Evolutionary conservation across 441 rosid genomes (phyloP).

Genomic region (Croton laevigatus): DNA sequence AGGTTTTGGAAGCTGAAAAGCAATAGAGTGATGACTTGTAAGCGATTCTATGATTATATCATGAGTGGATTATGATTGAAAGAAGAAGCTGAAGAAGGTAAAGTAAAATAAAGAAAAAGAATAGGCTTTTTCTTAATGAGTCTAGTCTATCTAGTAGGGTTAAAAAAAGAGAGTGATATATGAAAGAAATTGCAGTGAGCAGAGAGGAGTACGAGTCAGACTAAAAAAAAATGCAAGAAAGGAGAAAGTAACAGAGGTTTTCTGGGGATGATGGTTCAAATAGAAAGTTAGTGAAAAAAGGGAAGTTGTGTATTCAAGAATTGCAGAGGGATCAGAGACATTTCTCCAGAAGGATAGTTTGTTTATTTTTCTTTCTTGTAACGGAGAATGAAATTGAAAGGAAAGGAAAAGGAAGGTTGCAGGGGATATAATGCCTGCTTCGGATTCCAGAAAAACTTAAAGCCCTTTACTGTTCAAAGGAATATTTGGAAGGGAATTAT

Average conservation of each 20-base stretch:
- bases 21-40: slow-evolving; percentile 12
- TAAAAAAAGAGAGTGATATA: slow-evolving; percentile 15
- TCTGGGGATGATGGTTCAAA: slow-evolving; percentile 48
- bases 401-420: slow-evolving; percentile 12
- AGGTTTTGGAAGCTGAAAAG: slow-evolving; percentile 19
- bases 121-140: slow-evolving; percentile 34
- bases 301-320: slow-evolving; percentile 42
- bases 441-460: slow-evolving; percentile 36
- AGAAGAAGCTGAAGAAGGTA: neutral
- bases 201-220: slow-evolving; percentile 19
- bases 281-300: slow-evolving; percentile 46
- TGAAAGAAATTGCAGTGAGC: slow-evolving; percentile 30
- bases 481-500: slow-evolving; percentile 41
- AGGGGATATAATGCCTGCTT: slow-evolving; percentile 39
- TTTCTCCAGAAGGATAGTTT: slow-evolving; percentile 9
- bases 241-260: slow-evolving; percentile 40
- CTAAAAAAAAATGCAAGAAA: slow-evolving; percentile 22
- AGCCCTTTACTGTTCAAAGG: slow-evolving; percentile 39
- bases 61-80: slow-evolving; percentile 86
- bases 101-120: slow-evolving; percentile 11
- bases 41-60: slow-evolving; percentile 59
- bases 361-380: slow-evolving; percentile 15
- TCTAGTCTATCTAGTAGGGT: slow-evolving; percentile 40
- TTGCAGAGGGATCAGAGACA: slow-evolving; percentile 35
- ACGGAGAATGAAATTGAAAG: slow-evolving; percentile 13